phyloP scores from a whole-genome alignment of 352 stramenopile genomes.

The Elongisporangium prolatum region DNA sequence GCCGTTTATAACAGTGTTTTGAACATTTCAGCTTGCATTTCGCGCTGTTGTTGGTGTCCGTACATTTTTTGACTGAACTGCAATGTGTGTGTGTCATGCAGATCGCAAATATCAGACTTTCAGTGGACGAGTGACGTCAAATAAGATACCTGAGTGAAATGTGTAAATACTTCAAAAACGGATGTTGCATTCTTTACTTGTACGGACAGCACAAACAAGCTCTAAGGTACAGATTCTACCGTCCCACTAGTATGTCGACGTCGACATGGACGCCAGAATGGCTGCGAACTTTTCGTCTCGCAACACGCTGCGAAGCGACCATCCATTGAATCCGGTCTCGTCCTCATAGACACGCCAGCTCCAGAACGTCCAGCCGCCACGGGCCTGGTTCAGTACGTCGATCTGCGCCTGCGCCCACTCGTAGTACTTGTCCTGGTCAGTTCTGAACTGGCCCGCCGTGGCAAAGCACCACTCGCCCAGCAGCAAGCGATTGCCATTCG shows the following conservation, averaged over 20 bases:
- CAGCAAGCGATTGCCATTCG: slow-evolving; percentile 39
- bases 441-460: slow-evolving; percentile 53
- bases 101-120: background rate
- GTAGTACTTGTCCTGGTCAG: slow-evolving; percentile 35
- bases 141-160: background rate
- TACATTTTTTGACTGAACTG: background rate
- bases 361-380: slow-evolving; percentile 74
- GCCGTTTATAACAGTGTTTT: background rate
- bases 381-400: slow-evolving; percentile 42
- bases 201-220: background rate
- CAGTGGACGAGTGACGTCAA: background rate
- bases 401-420: slow-evolving; percentile 43
- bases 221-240: background rate
- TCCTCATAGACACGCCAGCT: slow-evolving; percentile 67
- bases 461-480: slow-evolving; percentile 64
- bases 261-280: background rate
- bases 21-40: background rate
- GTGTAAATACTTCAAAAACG: background rate
- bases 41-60: background rate
- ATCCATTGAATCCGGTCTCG: slow-evolving; percentile 50
- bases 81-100: background rate
- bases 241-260: background rate
- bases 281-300: slow-evolving; percentile 28
- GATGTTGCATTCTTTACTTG: background rate
- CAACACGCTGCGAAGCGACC: slow-evolving; percentile 57